Percentiles rank a stretch among this genome's conserved stretches.
These are phyloP conservation scores for Leccinum variicolor DNA, from an alignment of 768 basidiomycete species.

Conservation along the genomic window DNA sequence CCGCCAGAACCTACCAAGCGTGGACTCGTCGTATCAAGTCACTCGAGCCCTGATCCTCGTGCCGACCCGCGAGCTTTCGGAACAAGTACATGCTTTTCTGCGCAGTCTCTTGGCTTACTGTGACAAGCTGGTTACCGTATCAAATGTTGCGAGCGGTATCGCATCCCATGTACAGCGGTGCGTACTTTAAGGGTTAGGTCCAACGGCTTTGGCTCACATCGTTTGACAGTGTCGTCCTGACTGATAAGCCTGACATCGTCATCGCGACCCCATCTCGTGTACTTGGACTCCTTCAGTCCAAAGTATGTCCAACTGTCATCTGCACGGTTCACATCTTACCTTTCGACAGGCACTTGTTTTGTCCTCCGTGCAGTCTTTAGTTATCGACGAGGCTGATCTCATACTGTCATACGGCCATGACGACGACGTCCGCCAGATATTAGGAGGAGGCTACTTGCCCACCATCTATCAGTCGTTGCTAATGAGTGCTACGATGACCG, in stretches of 20 bases:
- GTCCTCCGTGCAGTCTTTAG: conserved; percentile 71
- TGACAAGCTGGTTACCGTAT: conserved; percentile 64
- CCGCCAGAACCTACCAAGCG: conserved; percentile 33
- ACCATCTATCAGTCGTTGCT: conserved; percentile 88
- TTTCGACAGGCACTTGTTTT: conserved; percentile 56
- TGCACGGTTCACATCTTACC: neutral
- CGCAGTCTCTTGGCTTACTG: conserved; percentile 70
- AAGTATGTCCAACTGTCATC: conserved; percentile 39
- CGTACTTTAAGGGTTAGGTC: conserved; percentile 9
- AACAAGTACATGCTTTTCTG: conserved; percentile 80
- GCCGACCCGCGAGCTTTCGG: conserved; percentile 89
- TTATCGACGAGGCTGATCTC: conserved; percentile 97
- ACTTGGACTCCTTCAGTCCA: conserved; percentile 64
- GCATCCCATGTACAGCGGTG: conserved; percentile 71
- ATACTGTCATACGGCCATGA: conserved; percentile 97
- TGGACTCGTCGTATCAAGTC: conserved; percentile 43
- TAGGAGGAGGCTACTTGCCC: conserved; percentile 67
- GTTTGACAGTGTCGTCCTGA: conserved; percentile 44
- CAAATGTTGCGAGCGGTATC: conserved; percentile 76
- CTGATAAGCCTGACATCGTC: conserved; percentile 76
- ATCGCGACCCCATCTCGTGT: conserved; percentile 76
- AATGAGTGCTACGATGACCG: conserved; percentile 97
- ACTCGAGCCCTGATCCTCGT: conserved; percentile 81
- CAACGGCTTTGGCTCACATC: neutral
- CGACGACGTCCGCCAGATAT: conserved; percentile 76